phyloP scores from a whole-genome alignment of 2,329 filamentous ascomycete genomes.

The Teratosphaeria pseudoeucalypti region DNA sequence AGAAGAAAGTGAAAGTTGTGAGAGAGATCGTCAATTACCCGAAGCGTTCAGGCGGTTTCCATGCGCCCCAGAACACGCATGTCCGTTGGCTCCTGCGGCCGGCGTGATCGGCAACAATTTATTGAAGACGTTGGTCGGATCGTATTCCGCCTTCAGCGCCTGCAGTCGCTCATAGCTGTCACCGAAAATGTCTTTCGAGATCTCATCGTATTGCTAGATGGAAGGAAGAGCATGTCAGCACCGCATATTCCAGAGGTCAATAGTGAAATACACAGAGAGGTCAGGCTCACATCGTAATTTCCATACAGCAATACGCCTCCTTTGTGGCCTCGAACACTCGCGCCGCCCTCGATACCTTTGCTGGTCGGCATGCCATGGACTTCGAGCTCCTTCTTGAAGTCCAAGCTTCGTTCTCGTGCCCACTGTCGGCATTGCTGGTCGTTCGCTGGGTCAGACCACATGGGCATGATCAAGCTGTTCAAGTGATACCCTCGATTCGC shows the following conservation, averaged over 20 bases:
- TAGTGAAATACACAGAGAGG: neutral
- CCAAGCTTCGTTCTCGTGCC: constrained; percentile 16
- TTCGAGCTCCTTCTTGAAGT: constrained; percentile 18
- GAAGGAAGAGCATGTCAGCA: neutral
- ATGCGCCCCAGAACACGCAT: neutral
- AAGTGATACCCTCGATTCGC: constrained; percentile 20
- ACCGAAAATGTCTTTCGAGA: constrained; percentile 33
- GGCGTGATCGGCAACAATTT: constrained; percentile 24
- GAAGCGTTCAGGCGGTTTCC: too few relatives aligned
- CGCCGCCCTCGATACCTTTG: constrained; percentile 5
- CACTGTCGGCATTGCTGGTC: constrained; percentile 18
- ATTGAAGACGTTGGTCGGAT: constrained; percentile 38
- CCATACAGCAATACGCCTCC: constrained; percentile 20
- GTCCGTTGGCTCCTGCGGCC: neutral
- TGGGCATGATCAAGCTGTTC: constrained; percentile 20
- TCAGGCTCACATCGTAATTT: constrained; percentile 19
- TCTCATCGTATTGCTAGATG: constrained; percentile 20
- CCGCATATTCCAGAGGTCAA: neutral
- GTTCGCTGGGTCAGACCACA: constrained; percentile 19
- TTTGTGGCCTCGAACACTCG: constrained; percentile 15
- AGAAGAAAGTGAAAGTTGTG: too few relatives aligned
- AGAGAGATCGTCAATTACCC: too few relatives aligned
- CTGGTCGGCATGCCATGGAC: constrained; percentile 10
- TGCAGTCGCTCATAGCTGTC: constrained; percentile 33
- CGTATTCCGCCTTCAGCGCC: constrained; percentile 36